Conservation (phyloP, 2,329 filamentous ascomycete genomes). For the Paecilomyces formosus region DNA sequence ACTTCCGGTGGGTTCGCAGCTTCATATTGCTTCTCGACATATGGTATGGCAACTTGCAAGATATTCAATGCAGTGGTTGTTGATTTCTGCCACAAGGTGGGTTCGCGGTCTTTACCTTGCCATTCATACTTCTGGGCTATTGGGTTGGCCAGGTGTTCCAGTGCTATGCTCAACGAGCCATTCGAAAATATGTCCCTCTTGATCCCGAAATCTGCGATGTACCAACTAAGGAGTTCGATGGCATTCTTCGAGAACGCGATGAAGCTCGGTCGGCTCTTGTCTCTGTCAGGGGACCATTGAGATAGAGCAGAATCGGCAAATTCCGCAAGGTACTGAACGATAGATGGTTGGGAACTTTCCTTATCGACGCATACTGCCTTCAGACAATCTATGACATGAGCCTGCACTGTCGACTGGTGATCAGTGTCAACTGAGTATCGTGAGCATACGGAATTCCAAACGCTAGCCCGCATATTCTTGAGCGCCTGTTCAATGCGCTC, state of each 20-base stretch:
- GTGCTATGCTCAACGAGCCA: slow-evolving; percentile 56
- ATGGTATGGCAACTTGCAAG: slow-evolving; percentile 57
- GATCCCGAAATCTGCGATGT: slow-evolving; percentile 31
- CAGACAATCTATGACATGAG: slow-evolving; percentile 25
- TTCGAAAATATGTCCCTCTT: slow-evolving; percentile 63
- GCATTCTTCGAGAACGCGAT: slow-evolving; percentile 80
- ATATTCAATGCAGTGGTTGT: slow-evolving; percentile 64
- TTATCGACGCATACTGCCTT: slow-evolving; percentile 30
- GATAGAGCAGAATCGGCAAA: slow-evolving; percentile 56
- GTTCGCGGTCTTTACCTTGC: slow-evolving; percentile 60
- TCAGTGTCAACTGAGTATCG: slow-evolving; percentile 33
- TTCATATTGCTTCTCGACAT: slow-evolving; percentile 42
- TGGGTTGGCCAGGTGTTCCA: slow-evolving; percentile 61
- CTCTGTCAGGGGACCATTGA: slow-evolving; percentile 28
- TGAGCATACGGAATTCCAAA: slow-evolving; percentile 57
- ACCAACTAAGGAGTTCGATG: slow-evolving; percentile 58
- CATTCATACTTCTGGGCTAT: slow-evolving; percentile 78
- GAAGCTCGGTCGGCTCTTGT: slow-evolving; percentile 61
- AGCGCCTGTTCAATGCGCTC: slow-evolving; percentile 62
- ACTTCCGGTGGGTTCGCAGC: slow-evolving; percentile 28
- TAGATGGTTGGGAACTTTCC: slow-evolving; percentile 25
- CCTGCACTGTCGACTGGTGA: slow-evolving; percentile 29
- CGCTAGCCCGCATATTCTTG: slow-evolving; percentile 60
- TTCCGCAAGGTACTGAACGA: slow-evolving; percentile 50
- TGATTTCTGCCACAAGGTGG: slow-evolving; percentile 71